A percentile compares a stretch with the other conserved stretches of the same genome.
These are phyloP conservation scores for Aspergillus sclerotiicarbonarius DNA, from an alignment of 495 filamentous ascomycete genomes.

Conservation along the genomic window DNA sequence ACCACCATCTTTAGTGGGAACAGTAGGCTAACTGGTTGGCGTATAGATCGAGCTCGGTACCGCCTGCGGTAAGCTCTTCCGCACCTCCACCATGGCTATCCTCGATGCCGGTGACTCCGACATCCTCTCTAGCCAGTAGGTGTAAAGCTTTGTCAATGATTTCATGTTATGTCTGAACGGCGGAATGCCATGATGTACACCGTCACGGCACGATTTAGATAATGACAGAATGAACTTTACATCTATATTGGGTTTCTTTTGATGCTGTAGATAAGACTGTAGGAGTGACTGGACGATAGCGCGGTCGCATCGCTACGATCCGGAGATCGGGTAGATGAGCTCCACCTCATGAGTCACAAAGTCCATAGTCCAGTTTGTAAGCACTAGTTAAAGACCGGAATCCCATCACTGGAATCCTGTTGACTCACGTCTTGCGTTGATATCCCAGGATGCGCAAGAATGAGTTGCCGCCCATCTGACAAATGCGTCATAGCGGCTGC, in stretches of 20 bases:
- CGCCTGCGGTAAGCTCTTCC: slow-evolving; percentile 81
- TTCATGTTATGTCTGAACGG: slow-evolving; percentile 27
- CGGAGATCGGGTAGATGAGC: neutral
- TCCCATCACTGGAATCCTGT: neutral
- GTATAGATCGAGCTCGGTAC: slow-evolving; percentile 92
- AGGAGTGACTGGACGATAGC: neutral
- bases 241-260: neutral
- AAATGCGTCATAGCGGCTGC: slow-evolving; percentile 19
- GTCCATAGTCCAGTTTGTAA: neutral
- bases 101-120: slow-evolving; percentile 98
- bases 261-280: neutral
- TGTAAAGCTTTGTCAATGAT: slow-evolving; percentile 10
- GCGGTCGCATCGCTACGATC: neutral
- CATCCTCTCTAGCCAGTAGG: slow-evolving; percentile 67
- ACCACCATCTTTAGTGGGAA: neutral
- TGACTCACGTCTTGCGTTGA: neutral
- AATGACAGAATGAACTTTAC: slow-evolving; percentile 23
- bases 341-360: neutral
- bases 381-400: neutral
- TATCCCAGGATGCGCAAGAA: neutral
- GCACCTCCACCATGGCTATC: slow-evolving; percentile 90
- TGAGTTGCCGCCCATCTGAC: slow-evolving; percentile 14
- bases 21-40: slow-evolving; percentile 12
- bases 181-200: slow-evolving; percentile 9
- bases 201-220: slow-evolving; percentile 21